Percentiles rank a stretch among this genome's conserved stretches.
These are phyloP conservation scores for Flaveria linearis DNA, from an alignment of 129 eudicot species.

Conservation along the genomic window DNA sequence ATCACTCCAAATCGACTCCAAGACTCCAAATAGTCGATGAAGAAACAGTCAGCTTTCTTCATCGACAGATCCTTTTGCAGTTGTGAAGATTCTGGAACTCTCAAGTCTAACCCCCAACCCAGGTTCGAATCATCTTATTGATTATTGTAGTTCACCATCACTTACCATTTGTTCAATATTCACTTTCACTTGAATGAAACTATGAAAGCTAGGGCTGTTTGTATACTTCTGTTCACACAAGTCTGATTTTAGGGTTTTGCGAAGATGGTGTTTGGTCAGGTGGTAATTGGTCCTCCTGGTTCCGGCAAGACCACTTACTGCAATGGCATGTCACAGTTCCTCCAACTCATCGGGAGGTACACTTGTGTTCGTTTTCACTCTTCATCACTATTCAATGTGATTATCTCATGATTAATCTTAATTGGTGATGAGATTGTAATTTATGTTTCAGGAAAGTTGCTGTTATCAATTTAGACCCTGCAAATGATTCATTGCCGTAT, in stretches of 20 bases:
- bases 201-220: too few species aligned
- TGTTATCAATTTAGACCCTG: conserved; percentile 91
- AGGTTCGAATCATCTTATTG: too few species aligned
- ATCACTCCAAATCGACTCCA: too few species aligned
- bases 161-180: too few species aligned
- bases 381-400: not conserved
- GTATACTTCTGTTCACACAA: too few species aligned
- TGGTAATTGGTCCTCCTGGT: conserved; percentile 96
- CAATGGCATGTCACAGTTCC: conserved; percentile 94
- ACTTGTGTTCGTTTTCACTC: not conserved
- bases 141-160: too few species aligned
- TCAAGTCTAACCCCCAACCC: too few species aligned
- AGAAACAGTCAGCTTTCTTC: too few species aligned
- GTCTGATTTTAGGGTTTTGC: not conserved
- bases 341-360: conserved; percentile 77
- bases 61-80: too few species aligned
- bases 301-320: conserved; percentile 97
- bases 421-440: conserved; percentile 1
- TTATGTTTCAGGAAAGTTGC: conserved; percentile 79
- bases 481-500: conserved; percentile 94
- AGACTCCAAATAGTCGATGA: too few species aligned
- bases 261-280: conserved; percentile 87
- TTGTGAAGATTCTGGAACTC: too few species aligned
- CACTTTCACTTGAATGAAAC: too few species aligned
- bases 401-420: not conserved